phyloP scores from a whole-genome alignment of 331 rosid genomes.

The Malus hybrid region DNA sequence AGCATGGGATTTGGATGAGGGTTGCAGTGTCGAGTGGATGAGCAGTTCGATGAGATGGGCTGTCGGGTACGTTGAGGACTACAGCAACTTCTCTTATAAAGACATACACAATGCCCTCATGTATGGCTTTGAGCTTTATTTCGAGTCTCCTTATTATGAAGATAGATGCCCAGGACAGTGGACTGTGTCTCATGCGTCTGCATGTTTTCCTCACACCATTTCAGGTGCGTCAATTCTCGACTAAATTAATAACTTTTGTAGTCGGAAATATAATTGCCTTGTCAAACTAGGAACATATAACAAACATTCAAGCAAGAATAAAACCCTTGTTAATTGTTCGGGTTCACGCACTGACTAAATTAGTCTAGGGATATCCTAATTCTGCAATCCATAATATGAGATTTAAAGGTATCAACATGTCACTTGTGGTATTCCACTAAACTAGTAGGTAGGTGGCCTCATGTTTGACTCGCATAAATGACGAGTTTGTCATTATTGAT shows the following conservation, averaged over 20 bases:
- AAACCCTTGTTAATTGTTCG: no score
- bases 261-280: background rate
- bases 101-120: background rate
- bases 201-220: background rate
- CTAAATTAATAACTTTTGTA: background rate
- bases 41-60: no score
- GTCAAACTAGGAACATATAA: background rate
- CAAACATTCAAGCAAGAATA: background rate
- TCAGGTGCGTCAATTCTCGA: background rate
- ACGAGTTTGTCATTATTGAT: no score
- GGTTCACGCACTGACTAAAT: no score
- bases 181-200: background rate
- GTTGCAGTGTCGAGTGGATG: background rate
- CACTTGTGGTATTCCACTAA: no score
- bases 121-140: conserved; percentile 2
- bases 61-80: no score
- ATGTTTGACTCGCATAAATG: no score
- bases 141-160: no score
- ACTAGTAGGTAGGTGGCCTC: no score
- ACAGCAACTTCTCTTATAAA: background rate
- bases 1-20: background rate
- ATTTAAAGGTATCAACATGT: no score
- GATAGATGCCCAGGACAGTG: background rate
- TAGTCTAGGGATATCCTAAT: no score
- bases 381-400: no score